Base-by-base conservation (phyloP, 2,329 filamentous ascomycete genomes). In the Aspergillus eucalypticola region DNA sequence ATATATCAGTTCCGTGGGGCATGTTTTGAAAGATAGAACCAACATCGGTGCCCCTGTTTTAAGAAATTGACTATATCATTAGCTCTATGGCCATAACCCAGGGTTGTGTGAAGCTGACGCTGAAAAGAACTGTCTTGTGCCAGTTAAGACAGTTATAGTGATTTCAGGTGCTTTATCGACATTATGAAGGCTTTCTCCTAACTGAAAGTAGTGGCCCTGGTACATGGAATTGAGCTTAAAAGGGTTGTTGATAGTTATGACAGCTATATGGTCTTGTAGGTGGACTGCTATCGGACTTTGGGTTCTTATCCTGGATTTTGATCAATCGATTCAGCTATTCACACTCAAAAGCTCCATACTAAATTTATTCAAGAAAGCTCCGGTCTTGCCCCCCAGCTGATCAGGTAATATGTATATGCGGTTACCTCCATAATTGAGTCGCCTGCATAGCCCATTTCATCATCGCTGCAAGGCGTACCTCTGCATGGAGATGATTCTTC, bases 191-290 rank as follows among this genome's bases (percentile, higher is more conserved):
- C 86, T 83, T 67, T 86, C 83, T 1, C 90, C 87, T 42, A 98
- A 83, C 27, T 87, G 83, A 75, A 90, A 96, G 81, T 97, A 98
- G 54, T 88, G 83, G 62, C 85, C 79, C 69, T 85, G 82, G 60
- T 80, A 84, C 54, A 97, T 79, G 29, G 94, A 92, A 76, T 96
- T 96, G 76, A 98, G 90, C 79, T 97, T 97, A 73, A 87, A 85
- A 56, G 88, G 85, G 54, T 91, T 89, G 78, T 93, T 89, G 73
- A 99, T 88, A n/a, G 91, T 96, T 75, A 99, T 88, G 72, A 93
- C 86, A 70, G 94, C 91, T 64, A 92, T 79, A 61, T 87, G 88
- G 75, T 86, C 89, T 68, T 82, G 81, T 5, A 32, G 8, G 10
- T 11, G 29, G 2, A 32, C 29, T 32, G 3, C 13, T 4, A 32